Evolutionary conservation across 1,284 basidiomycete genomes (phyloP).

Genomic region (Ceratorhiza oryzae-sativae): DNA sequence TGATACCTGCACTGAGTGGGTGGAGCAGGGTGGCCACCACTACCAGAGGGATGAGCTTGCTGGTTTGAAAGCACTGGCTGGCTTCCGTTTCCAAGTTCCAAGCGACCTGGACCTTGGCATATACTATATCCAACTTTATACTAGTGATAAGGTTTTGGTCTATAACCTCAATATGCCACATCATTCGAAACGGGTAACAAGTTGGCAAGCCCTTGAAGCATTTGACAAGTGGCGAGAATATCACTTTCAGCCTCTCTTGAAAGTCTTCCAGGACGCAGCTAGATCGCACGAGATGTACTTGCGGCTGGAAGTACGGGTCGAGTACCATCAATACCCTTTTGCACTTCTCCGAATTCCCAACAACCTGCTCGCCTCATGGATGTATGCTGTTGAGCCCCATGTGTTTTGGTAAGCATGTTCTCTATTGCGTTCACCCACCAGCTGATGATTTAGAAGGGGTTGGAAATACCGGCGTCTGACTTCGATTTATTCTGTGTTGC

Average conservation of each 20-base stretch:
- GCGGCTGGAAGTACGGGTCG: slow-evolving; percentile 7
- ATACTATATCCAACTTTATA: slow-evolving; percentile 8
- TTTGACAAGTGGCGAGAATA: not conserved
- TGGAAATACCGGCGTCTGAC: not conserved
- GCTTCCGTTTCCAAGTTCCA: slow-evolving; percentile 10
- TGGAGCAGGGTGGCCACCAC: not conserved
- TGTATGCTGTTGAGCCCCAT: not conserved
- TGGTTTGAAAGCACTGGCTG: slow-evolving; percentile 2
- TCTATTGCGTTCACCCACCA: not conserved
- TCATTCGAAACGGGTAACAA: not conserved
- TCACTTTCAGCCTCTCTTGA: not conserved
- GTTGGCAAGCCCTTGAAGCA: not conserved
- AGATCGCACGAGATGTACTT: not conserved
- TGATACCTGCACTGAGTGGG: not conserved
- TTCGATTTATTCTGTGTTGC: not conserved
- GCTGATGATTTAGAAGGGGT: not conserved
- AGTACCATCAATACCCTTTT: not conserved
- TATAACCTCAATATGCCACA: slow-evolving; percentile 18
- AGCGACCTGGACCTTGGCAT: not conserved
- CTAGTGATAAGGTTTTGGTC: slow-evolving; percentile 4
- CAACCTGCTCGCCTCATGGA: not conserved
- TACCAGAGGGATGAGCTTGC: slow-evolving; percentile 26
- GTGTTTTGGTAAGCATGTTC: slow-evolving; percentile 9
- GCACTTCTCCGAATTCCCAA: slow-evolving; percentile 1
- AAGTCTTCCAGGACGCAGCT: not conserved